A percentile compares a stretch with the other conserved stretches of the same genome.
These are phyloP conservation scores for Solanum pennellii DNA, from an alignment of 257 asterid species.

Conservation along the genomic window DNA sequence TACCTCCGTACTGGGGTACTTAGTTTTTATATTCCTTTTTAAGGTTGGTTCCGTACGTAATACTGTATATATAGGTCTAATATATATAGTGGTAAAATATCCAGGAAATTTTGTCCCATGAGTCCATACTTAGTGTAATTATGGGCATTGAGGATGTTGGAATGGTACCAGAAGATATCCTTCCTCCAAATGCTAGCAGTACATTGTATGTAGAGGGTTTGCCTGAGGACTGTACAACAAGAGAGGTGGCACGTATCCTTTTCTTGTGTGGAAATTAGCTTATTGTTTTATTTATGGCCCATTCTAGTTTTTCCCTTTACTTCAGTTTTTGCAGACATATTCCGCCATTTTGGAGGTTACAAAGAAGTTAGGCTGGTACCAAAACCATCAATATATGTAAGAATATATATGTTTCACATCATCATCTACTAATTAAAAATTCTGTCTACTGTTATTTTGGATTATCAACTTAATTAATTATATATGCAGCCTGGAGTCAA, in stretches of 20 bases:
- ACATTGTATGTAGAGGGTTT: constrained; percentile 51
- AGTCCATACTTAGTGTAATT: constrained; percentile 20
- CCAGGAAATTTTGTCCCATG: constrained; percentile 44
- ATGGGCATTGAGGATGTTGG: constrained; percentile 30
- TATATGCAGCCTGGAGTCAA: constrained; percentile 54
- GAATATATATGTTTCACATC: not conserved
- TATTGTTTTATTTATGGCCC: not conserved
- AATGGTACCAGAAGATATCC: constrained; percentile 46
- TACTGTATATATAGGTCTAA: not conserved
- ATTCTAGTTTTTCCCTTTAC: constrained; percentile 38
- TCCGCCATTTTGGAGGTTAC: constrained; percentile 82
- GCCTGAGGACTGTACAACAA: constrained; percentile 50
- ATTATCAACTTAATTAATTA: constrained; percentile 1
- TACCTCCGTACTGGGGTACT: constrained; percentile 57
- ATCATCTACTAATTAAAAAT: not conserved
- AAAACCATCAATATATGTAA: constrained; percentile 50
- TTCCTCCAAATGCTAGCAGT: constrained; percentile 78
- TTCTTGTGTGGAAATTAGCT: constrained; percentile 2
- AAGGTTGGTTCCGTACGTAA: not conserved
- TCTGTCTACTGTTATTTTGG: not conserved
- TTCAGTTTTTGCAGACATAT: constrained; percentile 43
- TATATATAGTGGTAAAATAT: not conserved
- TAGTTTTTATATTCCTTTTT: not conserved
- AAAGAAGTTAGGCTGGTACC: constrained; percentile 66
- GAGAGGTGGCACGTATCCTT: constrained; percentile 86